Conservation (phyloP, 2,329 filamentous ascomycete species). For the Chrysosporium keratinophilum region DNA sequence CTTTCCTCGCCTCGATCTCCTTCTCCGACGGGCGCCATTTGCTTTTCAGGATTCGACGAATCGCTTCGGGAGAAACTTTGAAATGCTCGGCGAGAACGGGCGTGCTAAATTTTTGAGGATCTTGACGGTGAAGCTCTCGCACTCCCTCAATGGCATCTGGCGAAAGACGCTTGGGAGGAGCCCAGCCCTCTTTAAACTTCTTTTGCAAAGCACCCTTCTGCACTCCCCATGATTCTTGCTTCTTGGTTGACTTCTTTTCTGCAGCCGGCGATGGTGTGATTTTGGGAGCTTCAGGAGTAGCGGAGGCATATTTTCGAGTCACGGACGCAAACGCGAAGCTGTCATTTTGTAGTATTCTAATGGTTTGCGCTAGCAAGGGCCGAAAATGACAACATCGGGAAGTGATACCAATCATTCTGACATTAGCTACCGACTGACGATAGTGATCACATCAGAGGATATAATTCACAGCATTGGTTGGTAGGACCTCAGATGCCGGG, state of each 20-base stretch:
- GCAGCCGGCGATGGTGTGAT: not conserved
- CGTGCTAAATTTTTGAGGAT: slow-evolving; percentile 68
- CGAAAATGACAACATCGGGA: not conserved
- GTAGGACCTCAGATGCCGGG: no score
- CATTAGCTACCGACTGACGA: not conserved
- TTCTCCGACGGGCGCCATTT: slow-evolving; percentile 37
- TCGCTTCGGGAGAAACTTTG: slow-evolving; percentile 73
- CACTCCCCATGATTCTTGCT: slow-evolving; percentile 54
- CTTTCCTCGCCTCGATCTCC: slow-evolving; percentile 31
- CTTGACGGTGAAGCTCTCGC: slow-evolving; percentile 64
- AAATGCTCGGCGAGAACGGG: slow-evolving; percentile 65
- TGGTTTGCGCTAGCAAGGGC: not conserved
- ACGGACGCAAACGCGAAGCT: not conserved
- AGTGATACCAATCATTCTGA: not conserved
- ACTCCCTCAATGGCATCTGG: slow-evolving; percentile 90
- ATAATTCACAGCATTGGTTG: no score
- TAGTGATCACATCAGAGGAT: no score
- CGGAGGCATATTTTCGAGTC: not conserved
- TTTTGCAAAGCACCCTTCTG: slow-evolving; percentile 64
- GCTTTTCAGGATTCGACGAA: slow-evolving; percentile 68
- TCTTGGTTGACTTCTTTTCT: slow-evolving; percentile 18
- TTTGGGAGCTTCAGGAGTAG: not conserved
- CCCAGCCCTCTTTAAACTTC: slow-evolving; percentile 74
- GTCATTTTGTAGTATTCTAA: not conserved
- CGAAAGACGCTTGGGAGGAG: slow-evolving; percentile 73